Conservation (phyloP, 495 filamentous ascomycete species). For the Penicillium fimorum region DNA sequence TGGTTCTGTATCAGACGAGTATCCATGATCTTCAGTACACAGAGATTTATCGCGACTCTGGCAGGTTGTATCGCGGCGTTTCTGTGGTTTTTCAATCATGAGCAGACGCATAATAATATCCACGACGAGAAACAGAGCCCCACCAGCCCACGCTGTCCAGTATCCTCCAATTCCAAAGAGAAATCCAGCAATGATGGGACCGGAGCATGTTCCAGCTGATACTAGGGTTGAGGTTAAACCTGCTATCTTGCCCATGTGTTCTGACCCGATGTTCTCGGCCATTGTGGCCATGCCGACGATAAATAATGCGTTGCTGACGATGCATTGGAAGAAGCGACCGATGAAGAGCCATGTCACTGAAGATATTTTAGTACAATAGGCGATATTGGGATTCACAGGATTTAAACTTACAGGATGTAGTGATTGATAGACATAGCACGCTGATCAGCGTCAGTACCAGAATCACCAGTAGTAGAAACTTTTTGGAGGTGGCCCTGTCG, state of each 20-base stretch:
- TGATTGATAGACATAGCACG: conserved; percentile 17
- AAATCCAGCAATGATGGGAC: conserved; percentile 26
- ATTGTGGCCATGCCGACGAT: conserved; percentile 33
- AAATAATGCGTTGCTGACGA: conserved; percentile 28
- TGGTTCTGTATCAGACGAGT: background rate
- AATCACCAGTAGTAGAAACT: conserved; percentile 17
- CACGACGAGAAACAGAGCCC: conserved; percentile 20
- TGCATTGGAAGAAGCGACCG: conserved; percentile 30
- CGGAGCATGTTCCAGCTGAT: conserved; percentile 13
- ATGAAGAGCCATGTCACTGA: conserved; percentile 27
- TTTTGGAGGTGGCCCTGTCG: conserved; percentile 21
- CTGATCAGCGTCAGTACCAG: conserved; percentile 21
- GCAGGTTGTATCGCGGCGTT: background rate
- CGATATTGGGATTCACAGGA: background rate
- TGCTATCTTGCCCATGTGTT: conserved; percentile 32
- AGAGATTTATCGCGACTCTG: background rate
- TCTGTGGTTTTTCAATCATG: conserved; percentile 26
- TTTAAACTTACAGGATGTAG: conserved; percentile 7
- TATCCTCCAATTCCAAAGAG: conserved; percentile 29
- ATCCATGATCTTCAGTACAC: background rate
- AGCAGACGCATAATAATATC: conserved; percentile 33
- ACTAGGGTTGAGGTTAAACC: conserved; percentile 1
- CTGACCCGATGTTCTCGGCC: conserved; percentile 25
- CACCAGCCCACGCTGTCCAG: conserved; percentile 31
- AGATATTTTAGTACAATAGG: background rate